Evolutionary conservation across 2,329 filamentous ascomycete species (phyloP), one percentile per base, ranked within the genome.

Genomic region (Aureobasidium sp.): DNA sequence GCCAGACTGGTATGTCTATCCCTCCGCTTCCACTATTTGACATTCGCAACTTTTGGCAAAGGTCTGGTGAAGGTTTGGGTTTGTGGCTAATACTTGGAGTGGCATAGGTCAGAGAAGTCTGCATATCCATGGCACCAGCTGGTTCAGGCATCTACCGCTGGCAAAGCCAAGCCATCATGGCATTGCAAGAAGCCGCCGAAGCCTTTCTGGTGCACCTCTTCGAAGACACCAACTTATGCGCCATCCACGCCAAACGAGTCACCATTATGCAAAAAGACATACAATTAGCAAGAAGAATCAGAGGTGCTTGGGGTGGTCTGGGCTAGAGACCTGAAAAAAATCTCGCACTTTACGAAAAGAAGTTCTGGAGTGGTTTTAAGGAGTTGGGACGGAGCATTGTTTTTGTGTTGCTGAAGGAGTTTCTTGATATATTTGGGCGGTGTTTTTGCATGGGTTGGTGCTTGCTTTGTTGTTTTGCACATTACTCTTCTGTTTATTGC

Each of bases 221-320:
- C 72, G 92, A 97, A 80, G 93, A 97, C 76, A 97, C 93, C 81
- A 97, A 97, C 83, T 82, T 96, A 59, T 97, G 93, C 81, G 93
- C 94, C 74, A 96, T 97, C 78, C 94, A 97, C 81, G 93, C 94
- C 80, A 97, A 97, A 87, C 91, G 94, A 82, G 94, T 97, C 74
- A 97, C 93, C 74, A 97, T 97, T 79, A 93, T 93, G 79, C 87
- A 87, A 75, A 97, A 97, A 84, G 93, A 97, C 72, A 97, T 97
- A 75, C 93, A 97, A 81, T 86, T 97, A 55, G 92, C 93, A 73
- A 89, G 94, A 70, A 90, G 94, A 73, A 90, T 99, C 74, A 90
- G 94, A 73, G 94, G 94, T 69, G 92, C 75, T 9, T 79, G 76
- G 76, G 77, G 77, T 8, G 75, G 71, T 13, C 47, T 69, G 7